Evolutionary conservation across 768 basidiomycete genomes (phyloP), one percentile per base, ranked within the genome.

Genomic region (Nevesoporus exiguus): DNA sequence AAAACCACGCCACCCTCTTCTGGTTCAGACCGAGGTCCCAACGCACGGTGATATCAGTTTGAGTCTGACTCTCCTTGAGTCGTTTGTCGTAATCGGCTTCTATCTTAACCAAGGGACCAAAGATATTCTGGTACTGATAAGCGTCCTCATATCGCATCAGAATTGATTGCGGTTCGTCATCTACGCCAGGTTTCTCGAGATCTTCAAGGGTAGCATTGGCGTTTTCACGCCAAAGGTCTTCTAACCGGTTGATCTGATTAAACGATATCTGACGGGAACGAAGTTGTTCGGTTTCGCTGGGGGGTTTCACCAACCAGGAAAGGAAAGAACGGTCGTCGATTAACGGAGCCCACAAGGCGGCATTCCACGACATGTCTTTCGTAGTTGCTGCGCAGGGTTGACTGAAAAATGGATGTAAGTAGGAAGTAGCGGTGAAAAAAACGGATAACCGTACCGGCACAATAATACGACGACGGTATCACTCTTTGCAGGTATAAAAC

Each of bases 11-110:
- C n/a, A 98, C 88, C 29, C 97, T 84, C 74, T 98, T 98, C 74
- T 99, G 97, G 70, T 99, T 99, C 61, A 99, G 75, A 69, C 97
- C 97, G 48, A 98, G 77, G 72, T 99, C 97, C 97, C 97, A 99
- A 42, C 97, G 79, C 22, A 99, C 88, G 25, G 86, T 85, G 65
- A 99, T 95, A 58, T 96, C 93, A 5, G 91, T 97, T 74, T 99
- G 96, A 0, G 97, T 98, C 75, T 99, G 97, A 56, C 93, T 92
- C 71, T 99, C 97, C 74, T 99, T 99, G 64, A 98, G 80, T 51
- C 87, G 82, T 74, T 98, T 98, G 68, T 99, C 97, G 65, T 98
- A 99, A 74, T 99, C 97, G 2, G 97, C 97, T 67, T 99, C 97
- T 62, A 99, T 98, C 76, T 99, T 99, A 72, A 99, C 97, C 43